Conservation (phyloP, 495 filamentous ascomycete genomes). For the Articulospora tetracladia region DNA sequence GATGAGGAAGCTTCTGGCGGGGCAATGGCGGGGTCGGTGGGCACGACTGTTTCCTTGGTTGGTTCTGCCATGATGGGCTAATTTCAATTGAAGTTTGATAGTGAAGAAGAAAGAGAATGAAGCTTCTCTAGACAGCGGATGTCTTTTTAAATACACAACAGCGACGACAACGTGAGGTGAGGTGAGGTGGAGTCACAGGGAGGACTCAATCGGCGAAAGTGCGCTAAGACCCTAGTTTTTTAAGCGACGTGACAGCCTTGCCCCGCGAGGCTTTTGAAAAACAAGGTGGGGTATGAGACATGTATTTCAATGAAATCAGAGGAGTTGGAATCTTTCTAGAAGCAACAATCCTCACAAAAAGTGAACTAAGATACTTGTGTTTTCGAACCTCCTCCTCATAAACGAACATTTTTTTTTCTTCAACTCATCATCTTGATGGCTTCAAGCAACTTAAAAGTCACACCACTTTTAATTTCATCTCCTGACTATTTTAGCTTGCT, state of each 20-base stretch:
- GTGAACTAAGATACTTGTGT: too few relatives aligned
- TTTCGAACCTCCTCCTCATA: too few relatives aligned
- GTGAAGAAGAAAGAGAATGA: not conserved
- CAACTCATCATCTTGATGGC: too few relatives aligned
- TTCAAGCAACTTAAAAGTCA: too few relatives aligned
- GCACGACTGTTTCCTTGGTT: slow-evolving; percentile 15
- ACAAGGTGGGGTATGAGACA: not conserved
- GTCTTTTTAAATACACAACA: not conserved
- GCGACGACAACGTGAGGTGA: slow-evolving; percentile 8
- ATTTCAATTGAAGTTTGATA: not conserved
- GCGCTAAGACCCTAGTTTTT: slow-evolving; percentile 9
- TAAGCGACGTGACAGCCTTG: slow-evolving; percentile 16
- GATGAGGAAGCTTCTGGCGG: not conserved
- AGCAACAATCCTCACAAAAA: too few relatives aligned
- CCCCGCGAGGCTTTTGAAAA: slow-evolving; percentile 22
- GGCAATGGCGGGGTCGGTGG: slow-evolving; percentile 18
- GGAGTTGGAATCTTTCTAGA: too few relatives aligned
- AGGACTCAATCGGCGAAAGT: slow-evolving; percentile 15
- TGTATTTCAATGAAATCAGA: too few relatives aligned
- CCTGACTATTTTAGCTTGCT: not conserved
- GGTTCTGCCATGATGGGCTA: slow-evolving; percentile 19
- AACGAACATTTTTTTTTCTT: too few relatives aligned
- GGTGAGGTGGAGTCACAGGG: slow-evolving; percentile 17
- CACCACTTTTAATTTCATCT: too few relatives aligned
- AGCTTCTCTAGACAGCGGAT: not conserved